Base-by-base conservation (phyloP, 176 grass and related monocot genomes). In the Rhynchospora tenuis region DNA sequence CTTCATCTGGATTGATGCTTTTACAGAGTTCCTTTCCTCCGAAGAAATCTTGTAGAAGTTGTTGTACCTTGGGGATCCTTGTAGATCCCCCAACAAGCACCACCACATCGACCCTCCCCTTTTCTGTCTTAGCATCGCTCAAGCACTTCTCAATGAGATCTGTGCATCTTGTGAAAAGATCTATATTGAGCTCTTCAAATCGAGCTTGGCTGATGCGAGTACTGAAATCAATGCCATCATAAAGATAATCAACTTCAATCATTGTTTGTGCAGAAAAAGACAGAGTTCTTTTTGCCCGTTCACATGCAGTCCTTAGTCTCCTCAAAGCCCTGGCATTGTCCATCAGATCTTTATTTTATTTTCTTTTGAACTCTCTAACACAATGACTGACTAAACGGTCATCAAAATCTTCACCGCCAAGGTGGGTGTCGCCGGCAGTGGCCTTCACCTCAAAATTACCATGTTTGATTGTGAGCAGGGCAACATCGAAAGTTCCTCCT, bases 121-220 rank as follows among this genome's bases (percentile, higher is more conserved):
- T 89, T 29, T 81, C 73, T 20, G 76, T 81, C 33, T 62, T 70
- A 26, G 87, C 75, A 38, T 71, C 75, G 13, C 22, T 3, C 24
- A 87, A 27, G 44, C 84, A 92, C n/a, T 82, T 89, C 54, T 82
- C 81, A 3, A 84, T 44, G 9, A 85, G 90, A 0, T 84, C 57
- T 73, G 81, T 78, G 75, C 90, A 91, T 47, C 64, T 89, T 22
- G 16, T 62, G 75, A 92, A 89, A 2, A 92, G 74, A 51, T 92
- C 87, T 69, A 81, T 61, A 74, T 77, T 84, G 26, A 92, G 84
- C 29, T 85, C 84, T 38, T 89, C 90, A 48, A 92, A 89, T 24
- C 70, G 45, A 13, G 88, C 66, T 16, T 72, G 87, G 1, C 70
- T 89, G 16, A 91, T 84, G 15, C 33, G 56, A 3, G 84, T 5